Evolutionary conservation across 106 monocot genomes (phyloP).

Genomic region (Xerophyta viscosa): DNA sequence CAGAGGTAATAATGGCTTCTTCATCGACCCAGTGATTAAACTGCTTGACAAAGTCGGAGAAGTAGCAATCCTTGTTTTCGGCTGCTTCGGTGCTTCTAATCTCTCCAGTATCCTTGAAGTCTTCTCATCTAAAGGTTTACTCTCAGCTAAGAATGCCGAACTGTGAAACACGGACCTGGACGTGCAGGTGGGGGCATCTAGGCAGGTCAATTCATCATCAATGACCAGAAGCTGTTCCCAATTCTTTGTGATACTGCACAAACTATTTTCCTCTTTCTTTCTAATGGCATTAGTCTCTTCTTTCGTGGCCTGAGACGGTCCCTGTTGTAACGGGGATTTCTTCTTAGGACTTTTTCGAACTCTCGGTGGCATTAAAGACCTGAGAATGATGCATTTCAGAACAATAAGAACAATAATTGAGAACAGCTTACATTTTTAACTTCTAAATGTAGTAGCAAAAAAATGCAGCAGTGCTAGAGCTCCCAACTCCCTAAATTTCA

Average conservation of each 20-base stretch:
- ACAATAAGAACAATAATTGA: too few relatives aligned
- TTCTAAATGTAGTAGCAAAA: too few relatives aligned
- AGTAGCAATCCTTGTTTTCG: constrained; percentile 17
- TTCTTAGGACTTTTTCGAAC: constrained; percentile 3
- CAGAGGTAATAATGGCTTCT: constrained; percentile 40
- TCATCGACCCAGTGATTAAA: constrained; percentile 12
- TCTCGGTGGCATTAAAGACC: constrained; percentile 4
- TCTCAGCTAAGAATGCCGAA: constrained; percentile 2
- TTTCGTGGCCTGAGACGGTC: constrained; percentile 9
- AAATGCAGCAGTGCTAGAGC: too few relatives aligned
- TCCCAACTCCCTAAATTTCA: too few relatives aligned
- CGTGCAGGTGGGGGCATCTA: constrained; percentile 8
- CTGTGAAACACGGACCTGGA: constrained; percentile 11
- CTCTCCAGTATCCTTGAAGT: constrained; percentile 81
- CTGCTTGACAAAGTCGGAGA: constrained; percentile 10
- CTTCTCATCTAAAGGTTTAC: constrained; percentile 47
- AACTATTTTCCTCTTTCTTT: constrained; percentile 21
- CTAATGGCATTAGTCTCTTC: constrained; percentile 9
- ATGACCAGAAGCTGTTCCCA: constrained; percentile 69
- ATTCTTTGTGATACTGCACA: constrained; percentile 32
- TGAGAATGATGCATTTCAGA: too few relatives aligned
- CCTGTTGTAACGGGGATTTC: constrained; percentile 9
- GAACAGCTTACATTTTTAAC: too few relatives aligned
- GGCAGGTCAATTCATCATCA: constrained; percentile 30
- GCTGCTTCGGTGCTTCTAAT: constrained; percentile 54